Evolutionary conservation across 768 basidiomycete species (phyloP).

Genomic region (Kwoniella europaea): DNA sequence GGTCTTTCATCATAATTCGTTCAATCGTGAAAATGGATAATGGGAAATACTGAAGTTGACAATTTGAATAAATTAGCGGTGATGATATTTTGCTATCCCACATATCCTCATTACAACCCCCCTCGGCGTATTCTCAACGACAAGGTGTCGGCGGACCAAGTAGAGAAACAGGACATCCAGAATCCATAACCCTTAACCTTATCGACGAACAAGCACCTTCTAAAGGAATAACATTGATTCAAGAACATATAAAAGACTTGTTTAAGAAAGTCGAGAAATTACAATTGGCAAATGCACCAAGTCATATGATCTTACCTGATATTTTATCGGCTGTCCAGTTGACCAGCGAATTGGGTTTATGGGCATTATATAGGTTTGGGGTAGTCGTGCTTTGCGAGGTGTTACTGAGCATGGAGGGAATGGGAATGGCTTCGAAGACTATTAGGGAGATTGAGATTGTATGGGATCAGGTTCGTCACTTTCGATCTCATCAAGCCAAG

Average conservation of each 20-base stretch:
- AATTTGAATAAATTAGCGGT: conserved; percentile 24
- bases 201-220: background rate
- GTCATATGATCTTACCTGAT: conserved; percentile 43
- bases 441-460: conserved; percentile 30
- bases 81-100: conserved; percentile 19
- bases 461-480: conserved; percentile 40
- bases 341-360: conserved; percentile 35
- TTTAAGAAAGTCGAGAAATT: conserved; percentile 26
- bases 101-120: conserved; percentile 23
- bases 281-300: conserved; percentile 23
- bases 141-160: conserved; percentile 38
- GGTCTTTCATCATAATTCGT: background rate
- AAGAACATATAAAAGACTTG: conserved; percentile 28
- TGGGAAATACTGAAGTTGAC: background rate
- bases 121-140: conserved; percentile 20
- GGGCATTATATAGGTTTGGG: conserved; percentile 40
- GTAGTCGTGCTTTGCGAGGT: conserved; percentile 42
- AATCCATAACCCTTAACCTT: background rate
- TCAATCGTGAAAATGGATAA: too few species aligned
- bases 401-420: conserved; percentile 39
- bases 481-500: background rate
- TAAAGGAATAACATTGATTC: conserved; percentile 14
- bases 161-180: conserved; percentile 24
- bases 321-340: conserved; percentile 39
- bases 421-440: conserved; percentile 37